A percentile compares a stretch with the other conserved stretches of the same genome.
These are phyloP conservation scores for Echites panduratus DNA, from an alignment of 257 asterid genomes.

Conservation along the genomic window DNA sequence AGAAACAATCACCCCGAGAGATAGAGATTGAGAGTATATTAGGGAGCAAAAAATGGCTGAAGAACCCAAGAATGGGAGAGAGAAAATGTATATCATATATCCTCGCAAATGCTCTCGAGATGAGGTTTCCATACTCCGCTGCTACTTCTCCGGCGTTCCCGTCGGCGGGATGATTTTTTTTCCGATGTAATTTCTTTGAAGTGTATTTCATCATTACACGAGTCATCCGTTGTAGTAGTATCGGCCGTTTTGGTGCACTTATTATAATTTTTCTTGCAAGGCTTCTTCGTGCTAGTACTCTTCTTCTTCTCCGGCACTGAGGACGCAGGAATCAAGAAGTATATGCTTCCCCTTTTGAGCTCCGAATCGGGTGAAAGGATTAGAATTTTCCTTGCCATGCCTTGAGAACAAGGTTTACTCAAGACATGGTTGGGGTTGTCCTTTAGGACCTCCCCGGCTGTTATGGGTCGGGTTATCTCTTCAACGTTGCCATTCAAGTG, in stretches of 20 bases:
- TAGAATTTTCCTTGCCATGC: slow-evolving; percentile 53
- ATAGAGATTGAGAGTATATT: neutral
- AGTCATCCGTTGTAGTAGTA: slow-evolving; percentile 2
- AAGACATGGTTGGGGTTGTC: slow-evolving; percentile 72
- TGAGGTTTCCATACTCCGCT: slow-evolving; percentile 60
- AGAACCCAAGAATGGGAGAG: neutral
- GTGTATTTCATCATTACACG: neutral
- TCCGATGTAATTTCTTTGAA: slow-evolving; percentile 17
- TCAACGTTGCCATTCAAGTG: slow-evolving; percentile 78
- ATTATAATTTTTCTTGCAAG: slow-evolving; percentile 16
- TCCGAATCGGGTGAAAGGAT: slow-evolving; percentile 68
- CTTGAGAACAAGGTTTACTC: slow-evolving; percentile 56
- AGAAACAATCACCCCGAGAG: slow-evolving; percentile 22
- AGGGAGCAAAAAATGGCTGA: neutral
- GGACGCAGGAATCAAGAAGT: slow-evolving; percentile 79
- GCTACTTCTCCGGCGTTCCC: slow-evolving; percentile 36
- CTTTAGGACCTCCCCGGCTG: slow-evolving; percentile 58
- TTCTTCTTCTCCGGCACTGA: slow-evolving; percentile 50
- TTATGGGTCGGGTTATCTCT: slow-evolving; percentile 65
- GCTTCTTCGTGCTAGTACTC: neutral
- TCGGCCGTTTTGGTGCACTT: neutral
- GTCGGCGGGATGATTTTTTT: slow-evolving; percentile 28
- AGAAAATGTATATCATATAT: slow-evolving; percentile 12
- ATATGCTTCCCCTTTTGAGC: slow-evolving; percentile 89
- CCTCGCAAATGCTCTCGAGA: slow-evolving; percentile 57